phyloP scores from a whole-genome alignment of 352 stramenopile species.

The Globisporangium middletonii region DNA sequence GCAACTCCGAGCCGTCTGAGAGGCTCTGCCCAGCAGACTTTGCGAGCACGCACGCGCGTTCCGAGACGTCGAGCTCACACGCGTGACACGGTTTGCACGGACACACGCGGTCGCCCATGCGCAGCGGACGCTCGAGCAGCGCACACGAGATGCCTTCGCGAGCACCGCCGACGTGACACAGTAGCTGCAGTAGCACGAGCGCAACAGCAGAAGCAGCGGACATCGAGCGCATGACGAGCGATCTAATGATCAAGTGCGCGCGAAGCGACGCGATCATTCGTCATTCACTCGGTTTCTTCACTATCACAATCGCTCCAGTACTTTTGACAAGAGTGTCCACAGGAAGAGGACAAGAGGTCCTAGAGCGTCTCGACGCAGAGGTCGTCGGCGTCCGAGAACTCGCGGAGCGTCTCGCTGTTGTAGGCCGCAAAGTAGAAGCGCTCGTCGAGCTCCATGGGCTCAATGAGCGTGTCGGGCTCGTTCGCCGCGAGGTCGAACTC shows the following conservation, averaged over 20 bases:
- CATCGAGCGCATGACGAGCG: neutral
- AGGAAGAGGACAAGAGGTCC: neutral
- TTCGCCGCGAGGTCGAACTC: slow-evolving; percentile 22
- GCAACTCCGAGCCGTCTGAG: slow-evolving; percentile 16
- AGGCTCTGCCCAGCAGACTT: slow-evolving; percentile 7
- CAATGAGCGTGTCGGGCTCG: slow-evolving; percentile 21
- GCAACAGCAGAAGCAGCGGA: neutral
- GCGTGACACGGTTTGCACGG: slow-evolving; percentile 30
- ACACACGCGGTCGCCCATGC: slow-evolving; percentile 19
- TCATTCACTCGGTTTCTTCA: neutral
- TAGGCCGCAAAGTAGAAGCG: slow-evolving; percentile 18
- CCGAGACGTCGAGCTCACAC: slow-evolving; percentile 20
- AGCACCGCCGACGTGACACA: neutral
- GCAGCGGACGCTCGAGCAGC: slow-evolving; percentile 6
- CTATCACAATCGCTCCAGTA: neutral
- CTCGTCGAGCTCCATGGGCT: slow-evolving; percentile 20
- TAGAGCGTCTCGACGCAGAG: slow-evolving; percentile 10
- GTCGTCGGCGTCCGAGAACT: slow-evolving; percentile 14
- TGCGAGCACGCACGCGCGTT: slow-evolving; percentile 16
- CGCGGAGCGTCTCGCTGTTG: slow-evolving; percentile 9
- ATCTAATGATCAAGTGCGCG: neutral
- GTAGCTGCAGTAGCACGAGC: neutral
- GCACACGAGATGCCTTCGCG: slow-evolving; percentile 8
- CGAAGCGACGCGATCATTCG: neutral
- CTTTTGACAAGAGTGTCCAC: neutral